Base-by-base conservation (phyloP, 371 early-diverging fungal genomes). In the Mucor velutinosus region DNA sequence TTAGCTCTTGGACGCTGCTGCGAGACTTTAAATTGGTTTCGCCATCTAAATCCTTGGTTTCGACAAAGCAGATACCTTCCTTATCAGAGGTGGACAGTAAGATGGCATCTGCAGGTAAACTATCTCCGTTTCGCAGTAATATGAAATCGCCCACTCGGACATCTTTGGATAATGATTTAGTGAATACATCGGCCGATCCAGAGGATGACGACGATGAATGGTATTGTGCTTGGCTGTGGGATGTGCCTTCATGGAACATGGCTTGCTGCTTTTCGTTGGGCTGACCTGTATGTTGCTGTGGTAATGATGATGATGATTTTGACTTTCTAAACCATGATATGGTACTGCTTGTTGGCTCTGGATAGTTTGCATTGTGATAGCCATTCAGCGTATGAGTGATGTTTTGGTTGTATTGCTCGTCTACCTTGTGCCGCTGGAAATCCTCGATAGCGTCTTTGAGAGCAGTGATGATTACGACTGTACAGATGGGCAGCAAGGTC, bases 401-500 rank as follows among this genome's bases (percentile, higher is more conserved):
- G 32, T 91, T 87, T 61, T 89, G 85, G 81, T 99, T 99, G 58
- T 93, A 92, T 57, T 87, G 85, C 10, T 88, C 83, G 76, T 99
- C 99, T 4, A 94, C 86, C 63, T 91, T 84, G 74, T 97, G 97
- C 25, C 99, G 90, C 66, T 93, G 92, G 74, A 90, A 93, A 79
- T 99, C 99, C 79, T 99, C 99, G 58, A 99, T 85, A 7, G 88
- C 99, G 76, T 99, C 99, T 79, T 99, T 99, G 66, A 95, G 69
- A 15, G 96, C 98, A 0, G 97, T 95, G 53, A 95, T 90, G 19
- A 83, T 80, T 21, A 99, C 87, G 7, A 99, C 97, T 21, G 93
- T 81, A 47, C 91, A 75, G 64, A 99, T 90, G 2, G 99, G 99
- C 5, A 96, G 82, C 1, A 94, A 85, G 0, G 97, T 94, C 56